Conservation (phyloP, 2,329 filamentous ascomycete species). For the Aplosporella prunicola region DNA sequence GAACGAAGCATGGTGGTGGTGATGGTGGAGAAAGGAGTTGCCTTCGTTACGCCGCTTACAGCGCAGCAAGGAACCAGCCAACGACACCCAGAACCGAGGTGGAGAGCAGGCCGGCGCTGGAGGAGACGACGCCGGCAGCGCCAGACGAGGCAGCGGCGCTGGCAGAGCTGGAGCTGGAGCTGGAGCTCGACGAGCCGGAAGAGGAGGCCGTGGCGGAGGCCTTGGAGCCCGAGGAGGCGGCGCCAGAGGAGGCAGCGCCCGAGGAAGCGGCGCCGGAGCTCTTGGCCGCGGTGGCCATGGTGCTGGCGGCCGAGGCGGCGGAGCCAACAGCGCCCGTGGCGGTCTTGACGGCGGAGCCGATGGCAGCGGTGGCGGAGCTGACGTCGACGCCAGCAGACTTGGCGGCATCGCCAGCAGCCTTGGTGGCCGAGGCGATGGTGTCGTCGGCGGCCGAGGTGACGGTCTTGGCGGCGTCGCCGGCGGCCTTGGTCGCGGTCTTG, state of each 20-base stretch:
- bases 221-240: neutral
- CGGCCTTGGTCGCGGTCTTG: neutral
- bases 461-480: neutral
- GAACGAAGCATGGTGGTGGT: too few species aligned
- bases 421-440: neutral
- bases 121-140: constrained; percentile 1
- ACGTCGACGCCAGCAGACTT: constrained; percentile 3
- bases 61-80: constrained; percentile 7
- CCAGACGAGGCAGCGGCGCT: neutral
- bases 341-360: neutral
- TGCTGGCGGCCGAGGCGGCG: neutral
- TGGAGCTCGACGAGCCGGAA: neutral
- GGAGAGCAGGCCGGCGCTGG: neutral
- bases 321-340: neutral
- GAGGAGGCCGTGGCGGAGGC: constrained; percentile 2
- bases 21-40: too few species aligned
- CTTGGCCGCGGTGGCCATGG: constrained; percentile 1
- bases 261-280: neutral
- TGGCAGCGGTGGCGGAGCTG: neutral
- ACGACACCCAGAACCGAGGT: constrained; percentile 1
- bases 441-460: neutral
- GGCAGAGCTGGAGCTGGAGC: neutral
- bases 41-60: too few species aligned
- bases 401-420: constrained; percentile 1
- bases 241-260: neutral